Percentiles rank a stretch among this genome's conserved stretches.
Evolutionary conservation across 352 stramenopile species (phyloP).

Genomic region (Globisporangium emineosum): DNA sequence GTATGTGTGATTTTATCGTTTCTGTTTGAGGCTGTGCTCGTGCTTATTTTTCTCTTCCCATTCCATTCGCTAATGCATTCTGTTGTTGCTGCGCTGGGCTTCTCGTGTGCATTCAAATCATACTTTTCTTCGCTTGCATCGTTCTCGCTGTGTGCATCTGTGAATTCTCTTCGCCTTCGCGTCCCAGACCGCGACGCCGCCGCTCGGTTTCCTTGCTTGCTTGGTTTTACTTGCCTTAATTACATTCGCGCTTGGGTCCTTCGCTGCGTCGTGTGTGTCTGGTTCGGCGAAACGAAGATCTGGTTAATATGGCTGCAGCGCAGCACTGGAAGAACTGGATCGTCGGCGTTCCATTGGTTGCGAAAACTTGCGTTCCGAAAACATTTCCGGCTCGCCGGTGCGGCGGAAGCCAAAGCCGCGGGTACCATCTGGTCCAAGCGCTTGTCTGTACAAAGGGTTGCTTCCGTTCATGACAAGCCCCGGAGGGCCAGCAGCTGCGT

Average conservation of each 20-base stretch:
- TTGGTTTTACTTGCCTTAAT: slow-evolving; percentile 8
- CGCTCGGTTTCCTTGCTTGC: background rate
- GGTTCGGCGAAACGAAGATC: background rate
- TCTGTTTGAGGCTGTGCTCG: slow-evolving; percentile 1
- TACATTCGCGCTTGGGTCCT: background rate
- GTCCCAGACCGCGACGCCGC: background rate
- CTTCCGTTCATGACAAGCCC: slow-evolving; percentile 39
- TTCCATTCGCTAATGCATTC: slow-evolving; percentile 7
- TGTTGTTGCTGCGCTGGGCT: background rate
- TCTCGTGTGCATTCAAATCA: slow-evolving; percentile 10
- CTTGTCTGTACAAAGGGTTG: slow-evolving; percentile 71
- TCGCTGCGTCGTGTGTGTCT: background rate
- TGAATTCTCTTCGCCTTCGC: background rate
- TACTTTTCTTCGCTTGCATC: slow-evolving; percentile 3
- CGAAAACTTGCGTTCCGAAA: slow-evolving; percentile 54
- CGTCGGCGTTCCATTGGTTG: slow-evolving; percentile 57
- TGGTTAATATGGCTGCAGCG: slow-evolving; percentile 21
- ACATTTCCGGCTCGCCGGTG: slow-evolving; percentile 59
- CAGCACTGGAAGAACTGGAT: slow-evolving; percentile 62
- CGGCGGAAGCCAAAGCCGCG: slow-evolving; percentile 77
- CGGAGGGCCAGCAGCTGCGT: slow-evolving; percentile 27
- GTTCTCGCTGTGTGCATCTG: background rate
- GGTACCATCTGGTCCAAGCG: slow-evolving; percentile 73
- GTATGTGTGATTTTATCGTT: slow-evolving; percentile 4
- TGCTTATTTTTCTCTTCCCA: slow-evolving; percentile 4